These are phyloP conservation scores for Corchorus capsularis DNA, from an alignment of 345 rosid species.

Conservation along the genomic window DNA sequence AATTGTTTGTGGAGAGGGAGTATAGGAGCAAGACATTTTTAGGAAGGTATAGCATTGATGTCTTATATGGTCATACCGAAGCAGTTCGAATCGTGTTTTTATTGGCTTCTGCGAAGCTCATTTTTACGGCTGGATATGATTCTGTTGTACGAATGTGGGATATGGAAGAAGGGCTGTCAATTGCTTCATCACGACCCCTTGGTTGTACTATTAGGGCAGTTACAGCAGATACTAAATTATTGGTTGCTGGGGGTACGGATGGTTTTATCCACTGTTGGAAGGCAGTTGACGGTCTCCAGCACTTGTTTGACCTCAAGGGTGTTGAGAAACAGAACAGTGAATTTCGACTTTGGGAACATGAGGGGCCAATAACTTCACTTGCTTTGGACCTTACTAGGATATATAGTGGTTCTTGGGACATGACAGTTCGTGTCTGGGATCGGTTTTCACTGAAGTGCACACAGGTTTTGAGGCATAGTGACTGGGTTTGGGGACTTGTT, in stretches of 20 bases:
- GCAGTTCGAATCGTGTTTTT: slow-evolving; percentile 71
- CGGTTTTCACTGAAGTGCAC: slow-evolving; percentile 66
- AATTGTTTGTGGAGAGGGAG: slow-evolving; percentile 87
- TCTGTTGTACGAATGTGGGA: slow-evolving; percentile 83
- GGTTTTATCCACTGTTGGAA: slow-evolving; percentile 93
- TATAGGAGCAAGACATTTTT: slow-evolving; percentile 73
- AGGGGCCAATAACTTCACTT: slow-evolving; percentile 81
- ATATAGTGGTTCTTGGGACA: slow-evolving; percentile 94
- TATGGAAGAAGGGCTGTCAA: slow-evolving; percentile 72
- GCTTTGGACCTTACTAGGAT: slow-evolving; percentile 67
- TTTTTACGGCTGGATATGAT: slow-evolving; percentile 90
- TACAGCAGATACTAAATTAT: slow-evolving; percentile 72
- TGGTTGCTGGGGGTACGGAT: slow-evolving; percentile 91
- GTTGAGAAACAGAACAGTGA: slow-evolving; percentile 46
- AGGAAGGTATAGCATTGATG: slow-evolving; percentile 69
- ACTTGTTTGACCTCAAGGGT: slow-evolving; percentile 72
- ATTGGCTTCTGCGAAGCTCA: slow-evolving; percentile 78
- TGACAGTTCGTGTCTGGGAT: slow-evolving; percentile 92
- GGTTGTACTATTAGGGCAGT: slow-evolving; percentile 88
- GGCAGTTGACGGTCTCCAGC: slow-evolving; percentile 57
- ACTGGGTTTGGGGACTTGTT: slow-evolving; percentile 88
- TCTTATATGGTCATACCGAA: slow-evolving; percentile 84
- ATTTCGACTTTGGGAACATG: slow-evolving; percentile 86
- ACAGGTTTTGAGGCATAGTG: slow-evolving; percentile 74
- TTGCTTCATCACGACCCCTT: slow-evolving; percentile 73